These are phyloP conservation scores for Cubamyces lactineus DNA, from an alignment of 768 basidiomycete species.

Conservation along the genomic window DNA sequence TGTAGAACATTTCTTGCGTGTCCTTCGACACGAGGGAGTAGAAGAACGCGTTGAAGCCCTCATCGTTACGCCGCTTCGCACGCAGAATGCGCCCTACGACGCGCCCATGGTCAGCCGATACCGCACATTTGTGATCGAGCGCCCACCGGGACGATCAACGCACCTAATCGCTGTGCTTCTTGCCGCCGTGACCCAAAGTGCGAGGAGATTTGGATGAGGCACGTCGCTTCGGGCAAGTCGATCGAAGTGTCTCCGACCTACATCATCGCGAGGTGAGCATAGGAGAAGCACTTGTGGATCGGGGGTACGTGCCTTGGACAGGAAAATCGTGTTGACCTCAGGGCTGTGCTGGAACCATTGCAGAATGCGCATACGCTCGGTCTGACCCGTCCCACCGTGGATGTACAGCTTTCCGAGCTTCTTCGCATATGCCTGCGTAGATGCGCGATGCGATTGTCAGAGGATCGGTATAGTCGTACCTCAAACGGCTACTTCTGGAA, in stretches of 20 bases:
- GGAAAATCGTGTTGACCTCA: conserved; percentile 95
- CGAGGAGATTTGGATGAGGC: conserved; percentile 98
- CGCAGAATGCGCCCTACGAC: conserved; percentile 86
- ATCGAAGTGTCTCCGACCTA: conserved; percentile 99
- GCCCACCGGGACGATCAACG: conserved; percentile 26
- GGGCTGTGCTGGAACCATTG: conserved; percentile 96
- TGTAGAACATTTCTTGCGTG: conserved; percentile 99
- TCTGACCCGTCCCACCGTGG: conserved; percentile 93
- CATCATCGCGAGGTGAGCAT: not conserved
- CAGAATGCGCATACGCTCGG: conserved; percentile 93
- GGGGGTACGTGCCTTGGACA: conserved; percentile 67
- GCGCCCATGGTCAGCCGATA: not conserved
- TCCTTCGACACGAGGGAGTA: conserved; percentile 99
- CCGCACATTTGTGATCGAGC: not conserved
- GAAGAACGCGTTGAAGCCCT: conserved; percentile 99
- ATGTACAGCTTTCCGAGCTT: conserved; percentile 94
- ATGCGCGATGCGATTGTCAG: not conserved
- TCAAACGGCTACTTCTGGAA: not conserved
- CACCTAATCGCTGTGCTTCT: conserved; percentile 95
- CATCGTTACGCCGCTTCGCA: conserved; percentile 96
- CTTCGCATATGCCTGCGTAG: conserved; percentile 81
- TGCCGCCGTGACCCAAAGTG: conserved; percentile 98
- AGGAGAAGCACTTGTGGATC: not conserved
- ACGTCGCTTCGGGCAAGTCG: conserved; percentile 98
- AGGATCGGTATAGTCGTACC: too few relatives aligned